Evolutionary conservation across 164 flowering plant species (phyloP).

Genomic region (Umbilicus rupestris): DNA sequence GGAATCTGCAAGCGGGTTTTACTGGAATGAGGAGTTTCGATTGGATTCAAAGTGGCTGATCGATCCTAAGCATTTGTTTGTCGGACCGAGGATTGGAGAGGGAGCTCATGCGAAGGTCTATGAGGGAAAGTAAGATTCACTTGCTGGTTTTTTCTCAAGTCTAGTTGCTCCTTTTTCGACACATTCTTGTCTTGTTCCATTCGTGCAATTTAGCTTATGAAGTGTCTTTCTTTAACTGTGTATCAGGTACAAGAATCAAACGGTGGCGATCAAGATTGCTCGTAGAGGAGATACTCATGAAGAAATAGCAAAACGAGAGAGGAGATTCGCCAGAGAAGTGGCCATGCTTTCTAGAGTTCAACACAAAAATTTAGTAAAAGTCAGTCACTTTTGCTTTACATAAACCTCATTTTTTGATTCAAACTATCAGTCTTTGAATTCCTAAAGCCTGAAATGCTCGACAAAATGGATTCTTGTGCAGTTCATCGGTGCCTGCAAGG

Average conservation of each 20-base stretch:
- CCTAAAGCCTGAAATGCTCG: not conserved
- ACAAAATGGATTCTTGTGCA: conserved; percentile 17
- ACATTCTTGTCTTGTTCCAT: conserved; percentile 2
- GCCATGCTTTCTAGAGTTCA: conserved; percentile 86
- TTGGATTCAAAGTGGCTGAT: conserved; percentile 73
- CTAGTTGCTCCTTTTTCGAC: not conserved
- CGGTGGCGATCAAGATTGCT: conserved; percentile 76
- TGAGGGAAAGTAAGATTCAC: conserved; percentile 81
- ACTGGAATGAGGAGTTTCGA: conserved; percentile 31
- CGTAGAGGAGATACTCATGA: conserved; percentile 72
- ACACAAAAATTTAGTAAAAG: conserved; percentile 87
- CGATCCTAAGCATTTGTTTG: conserved; percentile 82
- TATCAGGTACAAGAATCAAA: conserved; percentile 64
- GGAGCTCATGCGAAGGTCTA: conserved; percentile 98
- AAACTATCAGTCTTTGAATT: not conserved
- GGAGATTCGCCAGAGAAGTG: conserved; percentile 70
- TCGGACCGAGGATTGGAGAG: conserved; percentile 91
- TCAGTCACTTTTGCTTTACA: conserved; percentile 13
- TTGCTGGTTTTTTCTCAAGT: not conserved
- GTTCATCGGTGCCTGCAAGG: conserved; percentile 88
- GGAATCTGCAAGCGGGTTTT: conserved; percentile 50
- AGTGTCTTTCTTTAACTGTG: not conserved
- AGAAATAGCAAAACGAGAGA: conserved; percentile 59
- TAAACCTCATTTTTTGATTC: not conserved
- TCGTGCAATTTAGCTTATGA: not conserved